A percentile compares a stretch with the other conserved stretches of the same genome.
Evolutionary conservation across 2,329 filamentous ascomycete species (phyloP).

Genomic region (Pseudocercospora cruenta): DNA sequence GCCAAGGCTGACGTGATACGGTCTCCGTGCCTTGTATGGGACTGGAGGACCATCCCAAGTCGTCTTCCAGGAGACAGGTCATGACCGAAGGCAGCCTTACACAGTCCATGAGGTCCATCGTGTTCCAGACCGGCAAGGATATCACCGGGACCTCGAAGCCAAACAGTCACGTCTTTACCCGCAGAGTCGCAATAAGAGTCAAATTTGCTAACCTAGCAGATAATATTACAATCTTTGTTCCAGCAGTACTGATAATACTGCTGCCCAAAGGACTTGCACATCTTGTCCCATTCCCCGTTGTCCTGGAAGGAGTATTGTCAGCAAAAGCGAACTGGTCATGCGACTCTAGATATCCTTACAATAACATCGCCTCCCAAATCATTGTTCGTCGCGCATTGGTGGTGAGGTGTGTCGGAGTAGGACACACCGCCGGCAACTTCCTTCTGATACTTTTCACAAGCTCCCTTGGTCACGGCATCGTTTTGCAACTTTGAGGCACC

Average conservation of each 20-base stretch:
- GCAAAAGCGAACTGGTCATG: background rate
- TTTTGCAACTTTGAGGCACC: background rate
- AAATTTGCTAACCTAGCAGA: background rate
- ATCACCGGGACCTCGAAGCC: too few species aligned
- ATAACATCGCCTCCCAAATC: background rate
- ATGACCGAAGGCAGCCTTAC: too few species aligned
- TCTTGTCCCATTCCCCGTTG: background rate
- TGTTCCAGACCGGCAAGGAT: too few species aligned
- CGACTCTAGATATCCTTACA: background rate
- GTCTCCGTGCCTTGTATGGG: too few species aligned
- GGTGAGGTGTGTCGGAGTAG: background rate
- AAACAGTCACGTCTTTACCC: too few species aligned
- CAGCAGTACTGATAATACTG: constrained; percentile 10
- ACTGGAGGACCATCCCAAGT: too few species aligned
- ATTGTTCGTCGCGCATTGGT: background rate
- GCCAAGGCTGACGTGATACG: too few species aligned
- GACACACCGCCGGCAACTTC: background rate
- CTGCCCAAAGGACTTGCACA: background rate
- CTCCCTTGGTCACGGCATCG: background rate
- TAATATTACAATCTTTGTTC: background rate
- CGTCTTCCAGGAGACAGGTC: too few species aligned
- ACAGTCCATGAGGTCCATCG: too few species aligned
- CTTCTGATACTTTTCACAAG: background rate
- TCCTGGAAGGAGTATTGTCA: background rate
- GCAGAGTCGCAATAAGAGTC: too few species aligned